These are phyloP conservation scores for Mercurialis annua DNA, from an alignment of 345 rosid species.

Conservation along the genomic window DNA sequence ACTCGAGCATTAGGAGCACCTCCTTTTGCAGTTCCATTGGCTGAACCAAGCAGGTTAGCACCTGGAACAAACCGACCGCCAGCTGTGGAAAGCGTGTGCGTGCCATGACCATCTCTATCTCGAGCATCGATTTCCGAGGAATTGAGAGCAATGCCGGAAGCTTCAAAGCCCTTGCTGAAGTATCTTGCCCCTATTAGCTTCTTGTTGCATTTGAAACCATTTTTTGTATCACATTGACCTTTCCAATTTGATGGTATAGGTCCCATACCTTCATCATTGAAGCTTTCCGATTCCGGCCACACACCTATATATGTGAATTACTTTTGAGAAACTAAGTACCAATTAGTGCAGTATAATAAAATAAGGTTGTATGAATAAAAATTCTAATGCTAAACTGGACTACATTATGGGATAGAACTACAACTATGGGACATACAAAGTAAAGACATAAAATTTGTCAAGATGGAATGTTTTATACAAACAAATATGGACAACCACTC, in stretches of 20 bases:
- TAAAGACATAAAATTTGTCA: too few relatives aligned
- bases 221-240: neutral
- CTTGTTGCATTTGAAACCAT: too few relatives aligned
- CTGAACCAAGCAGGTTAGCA: constrained; percentile 11
- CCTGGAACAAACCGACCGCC: constrained; percentile 21
- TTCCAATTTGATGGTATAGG: constrained; percentile 27
- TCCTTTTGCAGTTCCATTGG: constrained; percentile 19
- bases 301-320: constrained; percentile 18
- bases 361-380: too few relatives aligned
- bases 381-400: too few relatives aligned
- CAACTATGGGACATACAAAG: too few relatives aligned
- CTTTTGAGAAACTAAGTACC: too few relatives aligned
- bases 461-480: too few relatives aligned
- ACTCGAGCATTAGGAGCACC: constrained; percentile 21
- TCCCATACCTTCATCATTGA: constrained; percentile 22
- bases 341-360: too few relatives aligned
- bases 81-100: constrained; percentile 23
- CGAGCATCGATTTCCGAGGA: constrained; percentile 7
- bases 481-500: too few relatives aligned
- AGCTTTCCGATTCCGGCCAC: constrained; percentile 27
- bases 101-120: constrained; percentile 22
- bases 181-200: too few relatives aligned
- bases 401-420: too few relatives aligned
- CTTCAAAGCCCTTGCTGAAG: constrained; percentile 19
- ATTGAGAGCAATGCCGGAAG: neutral